Evolutionary conservation across 176 grass and related monocot genomes (phyloP), one percentile per base, ranked within the genome.

Genomic region (Carex scoparia): DNA sequence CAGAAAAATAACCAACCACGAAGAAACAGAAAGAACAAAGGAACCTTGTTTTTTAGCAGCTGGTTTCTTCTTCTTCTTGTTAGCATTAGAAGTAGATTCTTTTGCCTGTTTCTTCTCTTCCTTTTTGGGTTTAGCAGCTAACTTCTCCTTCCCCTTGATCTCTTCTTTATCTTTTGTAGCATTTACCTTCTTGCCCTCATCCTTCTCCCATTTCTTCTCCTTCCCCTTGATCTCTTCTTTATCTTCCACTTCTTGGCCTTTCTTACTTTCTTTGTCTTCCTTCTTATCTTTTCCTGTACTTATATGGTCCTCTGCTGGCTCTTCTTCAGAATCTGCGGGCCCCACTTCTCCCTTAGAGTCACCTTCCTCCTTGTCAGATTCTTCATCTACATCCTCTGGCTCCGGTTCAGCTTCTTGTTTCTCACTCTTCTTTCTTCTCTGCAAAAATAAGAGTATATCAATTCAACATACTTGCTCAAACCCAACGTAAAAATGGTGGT

Each of bases 341-440:
- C 71, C 89, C 13, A 63, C 86, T 70, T 92, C 87, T 5, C 70
- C 90, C 80, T 84, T 86, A 12, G 86, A 90, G 46, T 86, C 85
- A 89, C 92, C 83, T 84, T 87, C 95, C 79, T 92, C 91, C 42
- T 81, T 85, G 4, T 79, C 75, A 56, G 48, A 56, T 58, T 79
- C 92, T 85, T 81, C 86, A 13, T 89, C 93, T 67, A 86, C 88
- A 89, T 93, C 84, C 68, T 89, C 95, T 81, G 95, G 88, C 38
- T 84, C 89, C 55, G 69, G 74, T 85, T 91, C 93, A 88, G 66
- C 78, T 59, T 69, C n/a, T 89, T 87, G 66, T 91, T 95, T 40
- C 10, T 37, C 35, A 37, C 35, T 37, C 35, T 37, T 37, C 35
- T 37, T 37, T 37, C 35, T 37, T 37, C 35, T 37, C 35, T 37